These are phyloP conservation scores for Cryptosporidium sp. DNA, from an alignment of 169 alveolate genomes.

Conservation along the genomic window DNA sequence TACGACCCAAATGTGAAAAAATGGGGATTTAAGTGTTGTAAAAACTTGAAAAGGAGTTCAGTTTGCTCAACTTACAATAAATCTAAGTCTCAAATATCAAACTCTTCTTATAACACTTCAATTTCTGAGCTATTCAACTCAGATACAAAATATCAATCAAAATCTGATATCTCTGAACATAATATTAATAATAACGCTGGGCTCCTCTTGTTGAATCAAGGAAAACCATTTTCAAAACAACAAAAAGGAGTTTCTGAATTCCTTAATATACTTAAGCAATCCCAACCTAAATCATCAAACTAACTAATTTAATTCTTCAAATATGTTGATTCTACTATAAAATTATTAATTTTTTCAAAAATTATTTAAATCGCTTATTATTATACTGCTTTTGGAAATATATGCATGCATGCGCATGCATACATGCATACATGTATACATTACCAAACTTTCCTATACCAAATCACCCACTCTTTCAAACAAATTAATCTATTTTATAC, in stretches of 20 bases:
- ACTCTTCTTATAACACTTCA: background rate
- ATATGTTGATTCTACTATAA: background rate
- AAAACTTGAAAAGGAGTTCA: background rate
- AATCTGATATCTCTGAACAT: background rate
- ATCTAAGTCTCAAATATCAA: background rate
- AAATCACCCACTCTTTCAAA: background rate
- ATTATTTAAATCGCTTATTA: too few species aligned
- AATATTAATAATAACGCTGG: background rate
- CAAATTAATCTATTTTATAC: too few species aligned
- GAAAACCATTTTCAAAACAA: slow-evolving; percentile 9
- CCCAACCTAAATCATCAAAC: background rate
- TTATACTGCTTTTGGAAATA: background rate
- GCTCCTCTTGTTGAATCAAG: background rate
- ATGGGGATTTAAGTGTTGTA: slow-evolving; percentile 92
- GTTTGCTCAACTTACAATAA: background rate
- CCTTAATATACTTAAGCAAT: background rate
- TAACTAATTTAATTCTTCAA: background rate
- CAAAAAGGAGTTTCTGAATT: slow-evolving; percentile 20
- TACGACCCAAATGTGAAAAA: slow-evolving; percentile 81
- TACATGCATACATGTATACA: background rate
- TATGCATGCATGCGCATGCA: background rate
- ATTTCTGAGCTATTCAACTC: background rate
- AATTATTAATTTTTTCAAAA: background rate
- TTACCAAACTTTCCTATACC: background rate
- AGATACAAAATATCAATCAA: background rate